phyloP scores from a whole-genome alignment of 164 flowering plant genomes.

The Umbilicus rupestris region DNA sequence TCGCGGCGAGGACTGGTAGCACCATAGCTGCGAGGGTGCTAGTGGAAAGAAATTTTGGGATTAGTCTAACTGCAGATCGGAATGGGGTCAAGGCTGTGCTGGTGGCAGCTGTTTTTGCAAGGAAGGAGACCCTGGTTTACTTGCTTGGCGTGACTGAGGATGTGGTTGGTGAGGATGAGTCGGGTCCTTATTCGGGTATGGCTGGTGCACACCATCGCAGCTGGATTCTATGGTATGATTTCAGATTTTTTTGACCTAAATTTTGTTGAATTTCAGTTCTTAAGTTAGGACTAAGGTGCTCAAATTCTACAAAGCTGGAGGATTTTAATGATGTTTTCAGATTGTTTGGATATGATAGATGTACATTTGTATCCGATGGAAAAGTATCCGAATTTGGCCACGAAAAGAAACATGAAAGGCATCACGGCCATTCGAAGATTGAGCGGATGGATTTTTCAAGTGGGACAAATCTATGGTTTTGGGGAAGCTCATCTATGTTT shows the following conservation, averaged over 20 bases:
- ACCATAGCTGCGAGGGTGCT: background rate
- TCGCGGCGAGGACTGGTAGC: background rate
- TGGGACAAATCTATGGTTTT: slow-evolving; percentile 5
- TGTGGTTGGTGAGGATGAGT: background rate
- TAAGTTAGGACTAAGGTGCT: too few relatives aligned
- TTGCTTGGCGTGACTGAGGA: background rate
- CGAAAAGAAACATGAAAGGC: background rate
- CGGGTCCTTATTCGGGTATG: background rate
- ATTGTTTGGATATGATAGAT: too few relatives aligned
- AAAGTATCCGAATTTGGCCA: slow-evolving; percentile 6
- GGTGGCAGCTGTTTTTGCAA: background rate
- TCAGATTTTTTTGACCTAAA: too few relatives aligned
- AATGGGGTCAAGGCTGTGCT: background rate
- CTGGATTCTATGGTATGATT: background rate
- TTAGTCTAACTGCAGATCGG: background rate
- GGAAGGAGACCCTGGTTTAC: background rate
- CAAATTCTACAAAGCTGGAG: too few relatives aligned
- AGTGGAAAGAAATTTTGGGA: background rate
- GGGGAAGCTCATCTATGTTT: slow-evolving; percentile 2
- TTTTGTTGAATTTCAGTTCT: too few relatives aligned
- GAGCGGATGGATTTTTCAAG: too few relatives aligned
- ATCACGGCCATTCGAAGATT: background rate
- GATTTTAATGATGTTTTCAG: too few relatives aligned
- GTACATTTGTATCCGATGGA: too few relatives aligned
- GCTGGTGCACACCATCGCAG: background rate